These are phyloP conservation scores for Debaryomycetaceae sp. DNA, from an alignment of 1,139 yeast species.

Conservation along the genomic window DNA sequence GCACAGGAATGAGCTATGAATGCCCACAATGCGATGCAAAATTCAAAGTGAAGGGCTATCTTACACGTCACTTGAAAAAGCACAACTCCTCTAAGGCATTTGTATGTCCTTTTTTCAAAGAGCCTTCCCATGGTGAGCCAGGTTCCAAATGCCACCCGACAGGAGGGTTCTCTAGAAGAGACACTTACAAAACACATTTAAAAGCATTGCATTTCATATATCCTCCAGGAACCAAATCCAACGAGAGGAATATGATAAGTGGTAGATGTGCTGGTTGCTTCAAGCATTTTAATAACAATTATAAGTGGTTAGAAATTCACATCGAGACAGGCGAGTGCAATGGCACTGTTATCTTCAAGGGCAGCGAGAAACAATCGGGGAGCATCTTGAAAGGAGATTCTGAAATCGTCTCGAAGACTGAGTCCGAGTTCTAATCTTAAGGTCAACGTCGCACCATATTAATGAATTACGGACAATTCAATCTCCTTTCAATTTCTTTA, in stretches of 20 bases:
- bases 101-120: slow-evolving; percentile 51
- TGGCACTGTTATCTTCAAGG: slow-evolving; percentile 27
- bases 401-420: too few species aligned
- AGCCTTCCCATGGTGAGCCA: slow-evolving; percentile 18
- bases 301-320: slow-evolving; percentile 50
- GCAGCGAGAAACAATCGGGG: slow-evolving; percentile 3
- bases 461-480: too few species aligned
- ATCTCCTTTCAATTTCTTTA: too few species aligned
- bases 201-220: slow-evolving; percentile 57
- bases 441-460: too few species aligned
- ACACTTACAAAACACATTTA: slow-evolving; percentile 56
- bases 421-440: too few species aligned
- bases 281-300: slow-evolving; percentile 43
- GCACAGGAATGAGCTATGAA: slow-evolving; percentile 9
- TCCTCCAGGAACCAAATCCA: slow-evolving; percentile 55
- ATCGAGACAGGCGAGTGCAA: slow-evolving; percentile 46
- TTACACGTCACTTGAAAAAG: slow-evolving; percentile 55
- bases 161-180: slow-evolving; percentile 58
- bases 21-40: slow-evolving; percentile 46
- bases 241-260: slow-evolving; percentile 38
- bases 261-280: slow-evolving; percentile 62
- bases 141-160: slow-evolving; percentile 57
- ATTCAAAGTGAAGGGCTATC: slow-evolving; percentile 55
- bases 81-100: slow-evolving; percentile 51
- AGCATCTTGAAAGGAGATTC: background rate